phyloP scores from a whole-genome alignment of 345 rosid species.

The Citrus glauca region DNA sequence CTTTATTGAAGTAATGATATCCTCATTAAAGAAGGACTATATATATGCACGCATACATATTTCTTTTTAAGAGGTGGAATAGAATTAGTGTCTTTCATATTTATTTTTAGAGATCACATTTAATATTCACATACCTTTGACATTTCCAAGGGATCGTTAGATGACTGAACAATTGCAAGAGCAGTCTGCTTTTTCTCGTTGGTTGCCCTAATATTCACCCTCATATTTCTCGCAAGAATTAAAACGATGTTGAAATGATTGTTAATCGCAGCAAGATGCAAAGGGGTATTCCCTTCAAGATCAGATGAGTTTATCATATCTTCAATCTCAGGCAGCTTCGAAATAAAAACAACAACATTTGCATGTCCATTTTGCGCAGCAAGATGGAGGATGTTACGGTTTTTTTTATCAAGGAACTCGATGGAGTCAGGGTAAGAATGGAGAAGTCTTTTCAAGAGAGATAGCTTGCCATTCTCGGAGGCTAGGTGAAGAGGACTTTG shows the following conservation, averaged over 20 bases:
- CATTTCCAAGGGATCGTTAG: background rate
- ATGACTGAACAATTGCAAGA: background rate
- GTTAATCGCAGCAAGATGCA: background rate
- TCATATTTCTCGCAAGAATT: background rate
- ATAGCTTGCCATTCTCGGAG: background rate
- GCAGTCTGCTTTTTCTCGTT: background rate
- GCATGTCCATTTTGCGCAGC: background rate
- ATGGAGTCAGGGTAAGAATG: background rate
- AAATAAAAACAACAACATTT: background rate
- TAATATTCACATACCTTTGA: background rate
- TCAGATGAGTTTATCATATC: background rate
- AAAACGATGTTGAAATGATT: background rate
- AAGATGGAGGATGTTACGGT: background rate
- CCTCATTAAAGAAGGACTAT: too few relatives aligned
- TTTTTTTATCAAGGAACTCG: background rate
- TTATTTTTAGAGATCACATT: background rate
- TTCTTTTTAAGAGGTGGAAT: background rate
- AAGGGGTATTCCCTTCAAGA: background rate
- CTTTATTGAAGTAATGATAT: too few relatives aligned
- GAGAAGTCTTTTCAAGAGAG: background rate
- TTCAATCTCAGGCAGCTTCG: background rate
- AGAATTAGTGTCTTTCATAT: too few relatives aligned
- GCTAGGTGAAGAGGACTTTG: constrained; percentile 15
- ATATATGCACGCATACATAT: too few relatives aligned
- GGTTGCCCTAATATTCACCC: background rate